Conservation (phyloP, 768 basidiomycete genomes). For the Pisolithus orientalis region DNA sequence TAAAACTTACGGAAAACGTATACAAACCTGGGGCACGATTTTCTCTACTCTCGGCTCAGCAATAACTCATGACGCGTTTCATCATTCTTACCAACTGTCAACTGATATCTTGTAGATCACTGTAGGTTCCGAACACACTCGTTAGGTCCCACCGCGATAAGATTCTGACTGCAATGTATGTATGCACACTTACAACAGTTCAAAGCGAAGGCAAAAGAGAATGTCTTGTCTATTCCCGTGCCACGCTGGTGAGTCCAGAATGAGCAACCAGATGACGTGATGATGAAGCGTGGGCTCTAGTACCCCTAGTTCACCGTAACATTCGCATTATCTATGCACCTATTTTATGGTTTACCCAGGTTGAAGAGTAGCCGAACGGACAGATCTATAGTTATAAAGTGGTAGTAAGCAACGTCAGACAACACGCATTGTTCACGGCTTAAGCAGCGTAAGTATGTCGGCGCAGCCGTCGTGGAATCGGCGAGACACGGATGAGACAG, state of each 20-base stretch:
- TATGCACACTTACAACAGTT: conserved; percentile 64
- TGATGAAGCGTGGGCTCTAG: background rate
- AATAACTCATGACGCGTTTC: too few relatives aligned
- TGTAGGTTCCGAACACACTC: too few relatives aligned
- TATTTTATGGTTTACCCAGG: conserved; percentile 50
- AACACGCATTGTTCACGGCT: too few relatives aligned
- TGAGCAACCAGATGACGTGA: background rate
- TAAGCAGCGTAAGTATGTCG: too few relatives aligned
- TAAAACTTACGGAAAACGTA: too few relatives aligned
- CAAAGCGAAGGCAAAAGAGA: conserved; percentile 72
- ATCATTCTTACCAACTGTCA: too few relatives aligned
- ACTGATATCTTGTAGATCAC: too few relatives aligned
- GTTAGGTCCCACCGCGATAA: too few relatives aligned
- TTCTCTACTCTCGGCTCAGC: too few relatives aligned
- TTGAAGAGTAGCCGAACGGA: conserved; percentile 45
- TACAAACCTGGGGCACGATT: too few relatives aligned
- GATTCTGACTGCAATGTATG: conserved; percentile 85
- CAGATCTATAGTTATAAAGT: conserved; percentile 34
- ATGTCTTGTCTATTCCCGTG: conserved; percentile 79
- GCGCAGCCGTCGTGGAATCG: too few relatives aligned
- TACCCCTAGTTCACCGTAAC: background rate
- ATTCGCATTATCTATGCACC: conserved; percentile 31
- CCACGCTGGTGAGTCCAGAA: conserved; percentile 47
- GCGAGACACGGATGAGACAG: too few relatives aligned
- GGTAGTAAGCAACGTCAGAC: background rate